A percentile compares a stretch with the other conserved stretches of the same genome.
Evolutionary conservation across 192 early-diverging fungal genomes (phyloP).

Genomic region (Lobulomyces angularis): DNA sequence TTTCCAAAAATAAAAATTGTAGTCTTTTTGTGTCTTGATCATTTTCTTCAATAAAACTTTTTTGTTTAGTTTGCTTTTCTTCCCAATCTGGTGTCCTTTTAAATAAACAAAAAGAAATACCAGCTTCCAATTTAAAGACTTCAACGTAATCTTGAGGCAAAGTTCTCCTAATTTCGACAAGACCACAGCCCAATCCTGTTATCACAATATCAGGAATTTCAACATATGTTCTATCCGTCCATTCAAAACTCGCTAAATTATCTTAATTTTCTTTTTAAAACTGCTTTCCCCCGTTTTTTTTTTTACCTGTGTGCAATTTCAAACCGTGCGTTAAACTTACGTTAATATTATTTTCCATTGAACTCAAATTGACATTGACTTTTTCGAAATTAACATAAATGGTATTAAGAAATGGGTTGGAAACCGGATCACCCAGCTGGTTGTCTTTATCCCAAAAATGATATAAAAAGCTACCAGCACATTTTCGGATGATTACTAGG

Average conservation of each 20-base stretch:
- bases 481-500: slow-evolving; percentile 31
- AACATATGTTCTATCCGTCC: slow-evolving; percentile 35
- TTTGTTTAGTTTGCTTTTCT: slow-evolving; percentile 32
- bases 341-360: slow-evolving; percentile 29
- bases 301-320: no score
- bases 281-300: no score
- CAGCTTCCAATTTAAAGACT: slow-evolving; percentile 45
- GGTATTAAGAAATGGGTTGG: slow-evolving; percentile 47
- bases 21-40: slow-evolving; percentile 50
- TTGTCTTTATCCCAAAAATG: slow-evolving; percentile 58
- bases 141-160: slow-evolving; percentile 45
- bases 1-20: slow-evolving; percentile 37
- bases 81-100: slow-evolving; percentile 37
- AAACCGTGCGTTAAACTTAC: slow-evolving; percentile 45
- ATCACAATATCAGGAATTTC: slow-evolving; percentile 43
- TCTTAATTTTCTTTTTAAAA: no score
- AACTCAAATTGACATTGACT: slow-evolving; percentile 49
- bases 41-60: slow-evolving; percentile 44
- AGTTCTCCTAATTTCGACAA: neutral
- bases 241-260: slow-evolving; percentile 44
- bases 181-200: slow-evolving; percentile 34
- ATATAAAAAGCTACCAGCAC: slow-evolving; percentile 47
- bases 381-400: slow-evolving; percentile 40
- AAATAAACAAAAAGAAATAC: slow-evolving; percentile 43
- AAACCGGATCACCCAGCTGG: slow-evolving; percentile 27